Evolutionary conservation across 2,329 filamentous ascomycete species (phyloP).

Genomic region (Penicillium verrucosum): DNA sequence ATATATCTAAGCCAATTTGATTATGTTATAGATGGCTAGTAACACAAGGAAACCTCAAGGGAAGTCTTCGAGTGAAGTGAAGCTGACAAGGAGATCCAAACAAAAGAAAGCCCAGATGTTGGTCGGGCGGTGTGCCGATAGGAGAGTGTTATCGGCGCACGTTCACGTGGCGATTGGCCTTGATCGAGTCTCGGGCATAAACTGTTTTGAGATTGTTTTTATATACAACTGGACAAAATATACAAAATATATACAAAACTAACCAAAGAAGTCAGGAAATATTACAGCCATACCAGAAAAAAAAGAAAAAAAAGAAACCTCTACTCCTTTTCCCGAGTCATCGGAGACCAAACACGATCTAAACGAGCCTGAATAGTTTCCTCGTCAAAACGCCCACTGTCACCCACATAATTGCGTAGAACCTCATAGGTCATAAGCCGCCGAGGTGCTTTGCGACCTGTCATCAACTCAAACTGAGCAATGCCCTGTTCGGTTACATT

Average conservation of each 20-base stretch:
- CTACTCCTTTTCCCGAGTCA: neutral
- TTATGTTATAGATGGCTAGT: neutral
- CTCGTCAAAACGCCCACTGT: slow-evolving; percentile 36
- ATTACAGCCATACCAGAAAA: neutral
- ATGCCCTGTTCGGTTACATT: slow-evolving; percentile 75
- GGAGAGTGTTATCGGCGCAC: slow-evolving; percentile 1
- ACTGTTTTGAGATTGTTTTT: neutral
- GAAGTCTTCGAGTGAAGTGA: neutral
- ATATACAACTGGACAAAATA: too few species aligned
- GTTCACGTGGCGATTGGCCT: neutral
- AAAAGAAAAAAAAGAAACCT: neutral
- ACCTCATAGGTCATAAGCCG: slow-evolving; percentile 68
- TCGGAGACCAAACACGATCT: slow-evolving; percentile 27
- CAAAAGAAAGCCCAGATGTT: slow-evolving; percentile 5
- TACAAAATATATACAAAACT: neutral
- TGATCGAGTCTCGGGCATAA: neutral
- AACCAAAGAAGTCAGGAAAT: neutral
- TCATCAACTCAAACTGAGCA: slow-evolving; percentile 79
- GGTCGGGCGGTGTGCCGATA: slow-evolving; percentile 7
- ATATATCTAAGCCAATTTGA: slow-evolving; percentile 7
- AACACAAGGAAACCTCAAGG: neutral
- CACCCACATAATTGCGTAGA: slow-evolving; percentile 36
- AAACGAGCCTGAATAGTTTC: slow-evolving; percentile 38
- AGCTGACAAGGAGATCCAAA: slow-evolving; percentile 2
- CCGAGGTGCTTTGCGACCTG: slow-evolving; percentile 67